These are phyloP conservation scores for Myochromella boudieri DNA, from an alignment of 768 basidiomycete species.

Conservation along the genomic window DNA sequence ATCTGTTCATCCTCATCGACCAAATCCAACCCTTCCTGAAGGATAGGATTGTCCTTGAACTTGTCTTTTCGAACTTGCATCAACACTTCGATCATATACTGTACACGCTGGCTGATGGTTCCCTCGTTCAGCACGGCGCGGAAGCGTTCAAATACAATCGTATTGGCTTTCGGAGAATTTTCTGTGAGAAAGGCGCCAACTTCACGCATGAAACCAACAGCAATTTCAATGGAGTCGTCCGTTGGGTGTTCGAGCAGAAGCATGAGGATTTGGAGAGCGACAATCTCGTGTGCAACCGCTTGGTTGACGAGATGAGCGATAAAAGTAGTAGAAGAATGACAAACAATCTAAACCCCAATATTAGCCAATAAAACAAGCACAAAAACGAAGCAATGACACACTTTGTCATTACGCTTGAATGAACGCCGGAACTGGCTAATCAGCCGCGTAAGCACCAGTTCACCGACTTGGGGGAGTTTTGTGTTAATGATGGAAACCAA, in stretches of 20 bases:
- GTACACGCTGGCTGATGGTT: conserved; percentile 90
- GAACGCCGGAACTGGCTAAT: conserved; percentile 94
- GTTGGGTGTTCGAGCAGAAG: conserved; percentile 95
- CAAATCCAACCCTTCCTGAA: conserved; percentile 92
- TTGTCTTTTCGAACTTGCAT: conserved; percentile 99
- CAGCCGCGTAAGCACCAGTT: conserved; percentile 83
- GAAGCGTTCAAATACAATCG: conserved; percentile 95
- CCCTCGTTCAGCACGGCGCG: conserved; percentile 96
- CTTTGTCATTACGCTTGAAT: conserved; percentile 98
- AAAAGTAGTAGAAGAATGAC: conserved; percentile 91
- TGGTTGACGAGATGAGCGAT: conserved; percentile 93
- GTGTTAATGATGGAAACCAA: conserved; percentile 95
- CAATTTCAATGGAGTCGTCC: conserved; percentile 97
- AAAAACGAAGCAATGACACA: conserved; percentile 28
- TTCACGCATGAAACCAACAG: conserved; percentile 96
- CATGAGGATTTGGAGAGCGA: conserved; percentile 93
- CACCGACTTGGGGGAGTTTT: conserved; percentile 95
- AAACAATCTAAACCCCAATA: conserved; percentile 66
- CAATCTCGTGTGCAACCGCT: conserved; percentile 88
- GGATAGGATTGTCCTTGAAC: conserved; percentile 96
- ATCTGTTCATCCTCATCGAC: conserved; percentile 99
- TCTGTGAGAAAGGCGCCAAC: conserved; percentile 94
- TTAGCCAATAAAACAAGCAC: conserved; percentile 1
- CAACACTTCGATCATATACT: conserved; percentile 99
- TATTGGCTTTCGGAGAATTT: conserved; percentile 92